Base-by-base conservation (phyloP, 208 protist species). In the Wallacemonas sp. region DNA sequence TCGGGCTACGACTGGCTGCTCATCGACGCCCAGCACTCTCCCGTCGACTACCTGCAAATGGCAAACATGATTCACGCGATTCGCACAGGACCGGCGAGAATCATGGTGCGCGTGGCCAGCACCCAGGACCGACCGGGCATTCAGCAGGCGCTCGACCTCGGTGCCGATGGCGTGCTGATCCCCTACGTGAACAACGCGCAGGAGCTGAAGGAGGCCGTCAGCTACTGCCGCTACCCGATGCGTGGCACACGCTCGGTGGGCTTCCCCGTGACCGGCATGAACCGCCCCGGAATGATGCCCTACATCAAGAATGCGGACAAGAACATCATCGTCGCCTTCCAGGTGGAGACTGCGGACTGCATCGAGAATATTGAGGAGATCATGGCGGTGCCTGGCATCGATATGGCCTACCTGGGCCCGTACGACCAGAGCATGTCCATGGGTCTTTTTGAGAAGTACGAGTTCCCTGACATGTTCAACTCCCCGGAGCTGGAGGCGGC, bases 1-100 rank as follows among this genome's bases (percentile, higher is more conserved):
- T 69, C 52, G 18, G 71, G 71, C 67, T 76, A 82, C 50, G 77
- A 78, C 67, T 82, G 77, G 77, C 61, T 82, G 32, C 49, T 82
- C 31, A 71, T 82, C 26, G 77, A 82, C 57, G 67, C 67, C 1
- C 77, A 82, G 63, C 77, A 82, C 72, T 48, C 64, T 20, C 71
- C 77, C 11, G 59, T 76, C 31, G 61, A 74, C 49, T 55, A 65
- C 25, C 1, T 55, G 38, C 52, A 57, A 11, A 46, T 82, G 39
- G 61, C 55, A 16, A 52, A 75, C 45, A 67, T 71, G 67, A 82
- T 78, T 50, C 46, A 62, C 28, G 67, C 77, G 1, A 81, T 81
- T 46, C 67, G 61, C 61, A 73, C 62, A 3, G 76, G 76, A 26
- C 66, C 59, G 11, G 70, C 70, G 38, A 54, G 52, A 25, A 61